Percentiles rank a stretch among this genome's conserved stretches.
Evolutionary conservation across 805 yeast genomes (phyloP).

Genomic region (Blastobotrys chiropterorum): DNA sequence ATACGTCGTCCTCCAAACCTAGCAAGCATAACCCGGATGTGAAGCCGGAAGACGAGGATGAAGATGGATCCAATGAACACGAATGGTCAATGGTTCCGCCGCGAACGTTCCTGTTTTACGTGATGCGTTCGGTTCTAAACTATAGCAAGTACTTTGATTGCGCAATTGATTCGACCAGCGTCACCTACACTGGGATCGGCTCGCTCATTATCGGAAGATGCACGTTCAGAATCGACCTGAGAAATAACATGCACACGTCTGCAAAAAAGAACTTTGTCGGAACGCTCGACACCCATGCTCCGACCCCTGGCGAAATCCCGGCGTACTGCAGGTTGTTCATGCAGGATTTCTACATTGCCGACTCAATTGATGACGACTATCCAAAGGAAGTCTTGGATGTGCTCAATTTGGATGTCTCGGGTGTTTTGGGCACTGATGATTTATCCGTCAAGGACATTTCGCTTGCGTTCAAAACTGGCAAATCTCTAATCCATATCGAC

Average conservation of each 20-base stretch:
- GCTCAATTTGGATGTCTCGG: slow-evolving; percentile 25
- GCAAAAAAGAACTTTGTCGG: slow-evolving; percentile 28
- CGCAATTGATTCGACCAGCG: slow-evolving; percentile 20
- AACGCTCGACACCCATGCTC: slow-evolving; percentile 28
- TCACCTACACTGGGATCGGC: slow-evolving; percentile 23
- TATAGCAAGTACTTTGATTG: slow-evolving; percentile 25
- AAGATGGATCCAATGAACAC: not conserved
- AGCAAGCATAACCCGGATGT: not conserved
- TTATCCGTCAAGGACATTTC: slow-evolving; percentile 30
- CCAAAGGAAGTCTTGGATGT: slow-evolving; percentile 30
- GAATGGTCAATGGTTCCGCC: slow-evolving; percentile 23
- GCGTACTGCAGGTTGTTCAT: slow-evolving; percentile 23
- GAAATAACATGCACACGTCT: slow-evolving; percentile 20
- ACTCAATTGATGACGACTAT: slow-evolving; percentile 24
- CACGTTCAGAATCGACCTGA: slow-evolving; percentile 26
- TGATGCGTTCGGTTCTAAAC: slow-evolving; percentile 16
- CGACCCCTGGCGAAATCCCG: slow-evolving; percentile 26
- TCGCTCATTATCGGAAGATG: slow-evolving; percentile 27
- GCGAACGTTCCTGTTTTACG: slow-evolving; percentile 16
- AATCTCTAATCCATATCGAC: slow-evolving; percentile 21
- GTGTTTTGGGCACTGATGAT: slow-evolving; percentile 27
- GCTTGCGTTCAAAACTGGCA: slow-evolving; percentile 26
- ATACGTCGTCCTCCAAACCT: slow-evolving; percentile 1
- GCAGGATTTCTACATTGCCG: slow-evolving; percentile 27
- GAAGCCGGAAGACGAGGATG: slow-evolving; percentile 1